Base-by-base conservation (phyloP, 2,329 filamentous ascomycete genomes). In the Alternaria sp. region DNA sequence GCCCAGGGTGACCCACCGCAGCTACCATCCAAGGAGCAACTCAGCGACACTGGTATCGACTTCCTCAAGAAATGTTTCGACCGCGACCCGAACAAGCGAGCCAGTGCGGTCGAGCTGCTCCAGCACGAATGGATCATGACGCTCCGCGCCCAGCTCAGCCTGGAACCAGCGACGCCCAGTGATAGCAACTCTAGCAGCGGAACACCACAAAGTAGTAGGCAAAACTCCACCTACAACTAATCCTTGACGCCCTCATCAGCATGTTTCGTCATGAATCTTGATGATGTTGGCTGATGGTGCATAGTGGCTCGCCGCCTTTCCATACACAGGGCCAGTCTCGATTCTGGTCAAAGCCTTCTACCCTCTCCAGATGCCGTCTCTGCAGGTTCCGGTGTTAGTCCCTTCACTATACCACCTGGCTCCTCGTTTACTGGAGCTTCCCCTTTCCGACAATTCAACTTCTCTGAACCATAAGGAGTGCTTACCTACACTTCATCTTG, bases 1-100 rank as follows among this genome's bases (percentile, higher is more conserved):
- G 96, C 96, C 1, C 95, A 97, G 78, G 96, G 96, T 68, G 97
- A 97, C 73, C 92, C 94, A 53, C 96, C 96, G 6, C 91, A 93
- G 77, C 85, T 97, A 60, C 96, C 96, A 2, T 86, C 88, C 1
- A 79, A 84, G 1, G 95, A 98, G 56, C 95, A 98, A 80, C 87
- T 99, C 67, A 96, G 92, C 75, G 87, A 90, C 0, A 82, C 88
- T 60, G 96, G 96, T 21, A 89, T 97, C 67, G 94, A 98, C 77
- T 98, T 99, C 76, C 80, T 99, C 69, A 88, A 88, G 72, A 89
- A 88, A 68, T 98, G 95, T 83, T 98, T 99, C 75, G 87, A 92
- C 63, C 87, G 92, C 20, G 94, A 98, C 79, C 93, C 96, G 3
- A 86, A 86, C 67, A 90, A 90, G 76, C 86, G 96, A 63, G 90